Evolutionary conservation across 768 basidiomycete species (phyloP).

Genomic region (Lactarius hatsudake): DNA sequence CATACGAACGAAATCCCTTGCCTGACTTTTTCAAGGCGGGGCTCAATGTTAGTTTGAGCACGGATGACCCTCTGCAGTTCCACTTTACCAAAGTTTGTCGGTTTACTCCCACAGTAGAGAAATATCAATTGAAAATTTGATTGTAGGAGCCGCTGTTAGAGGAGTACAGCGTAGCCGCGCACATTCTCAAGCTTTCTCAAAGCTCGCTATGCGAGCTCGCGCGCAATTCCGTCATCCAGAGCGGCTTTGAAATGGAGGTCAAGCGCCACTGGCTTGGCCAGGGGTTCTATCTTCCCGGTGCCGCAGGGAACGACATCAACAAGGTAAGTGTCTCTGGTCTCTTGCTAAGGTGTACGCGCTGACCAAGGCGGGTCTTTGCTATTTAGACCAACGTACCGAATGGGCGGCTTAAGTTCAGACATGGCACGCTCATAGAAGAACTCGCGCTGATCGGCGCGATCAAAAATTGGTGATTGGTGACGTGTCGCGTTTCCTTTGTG

Average conservation of each 20-base stretch:
- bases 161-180: constrained; percentile 95
- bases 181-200: constrained; percentile 97
- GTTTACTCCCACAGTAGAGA: neutral
- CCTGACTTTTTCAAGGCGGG: constrained; percentile 97
- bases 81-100: constrained; percentile 87
- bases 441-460: constrained; percentile 55
- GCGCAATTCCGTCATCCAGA: constrained; percentile 95
- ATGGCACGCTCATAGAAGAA: constrained; percentile 85
- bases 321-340: constrained; percentile 52
- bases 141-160: constrained; percentile 86
- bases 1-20: constrained; percentile 95
- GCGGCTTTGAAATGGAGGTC: constrained; percentile 97
- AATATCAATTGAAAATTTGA: neutral
- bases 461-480: constrained; percentile 1
- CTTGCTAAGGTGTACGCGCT: neutral
- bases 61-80: constrained; percentile 94
- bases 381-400: constrained; percentile 94
- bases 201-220: constrained; percentile 94
- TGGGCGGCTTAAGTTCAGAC: constrained; percentile 85
- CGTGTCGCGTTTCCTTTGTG: neutral
- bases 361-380: neutral
- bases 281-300: constrained; percentile 90
- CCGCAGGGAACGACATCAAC: constrained; percentile 92
- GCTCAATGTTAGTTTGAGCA: constrained; percentile 92
- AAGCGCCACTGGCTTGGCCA: constrained; percentile 95